Base-by-base conservation (phyloP, 768 basidiomycete species). In the Leccinum boreale region DNA sequence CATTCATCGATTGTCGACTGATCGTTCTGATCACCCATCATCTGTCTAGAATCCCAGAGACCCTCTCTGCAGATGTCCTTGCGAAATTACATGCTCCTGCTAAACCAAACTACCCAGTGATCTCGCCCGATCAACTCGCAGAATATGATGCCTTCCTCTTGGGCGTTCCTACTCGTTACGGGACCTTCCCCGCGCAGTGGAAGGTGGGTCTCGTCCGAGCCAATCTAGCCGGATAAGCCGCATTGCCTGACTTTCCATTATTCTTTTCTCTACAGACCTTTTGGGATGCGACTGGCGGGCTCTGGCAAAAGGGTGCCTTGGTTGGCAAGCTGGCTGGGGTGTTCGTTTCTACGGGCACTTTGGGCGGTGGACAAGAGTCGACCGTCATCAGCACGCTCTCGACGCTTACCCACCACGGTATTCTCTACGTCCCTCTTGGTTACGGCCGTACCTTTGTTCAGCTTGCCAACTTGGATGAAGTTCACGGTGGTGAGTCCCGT, bases 331-430 rank as follows among this genome's bases (percentile, higher is more conserved):
- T 83, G 62, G 91, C 80, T 0, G 79, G 85, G 19, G 74, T 84
- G 50, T 94, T 93, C 77, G 83, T 90, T 48, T 86, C 86, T 23
- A 85, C 87, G 1, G 87, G 79, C 0, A 74, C 79, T 14, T 82
- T 77, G 10, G 90, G 91, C 58, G 90, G 92, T 60, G 92, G 92
- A 21, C 91, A 93, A 60, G 87, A 87, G 67, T 58, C 76, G 11
- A 88, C 87, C 7, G 74, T 75, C 53, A 57, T 85, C 54, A 77
- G 67, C 59, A 62, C 75, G 55, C 64, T 90, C 69, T 81, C 81
- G 57, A 83, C 87, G 52, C 67, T 92, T 57, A 72, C 79, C 8
- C 90, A 94, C 68, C 89, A 90, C 60, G 90, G 89, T 8, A 81
- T 89, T 55, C 74, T 81, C 69, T 89, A 71, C 62, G 85, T 90